Evolutionary conservation across 495 filamentous ascomycete species (phyloP), one percentile per base, ranked within the genome.

Genomic region (Aspergillus olivimuriae): DNA sequence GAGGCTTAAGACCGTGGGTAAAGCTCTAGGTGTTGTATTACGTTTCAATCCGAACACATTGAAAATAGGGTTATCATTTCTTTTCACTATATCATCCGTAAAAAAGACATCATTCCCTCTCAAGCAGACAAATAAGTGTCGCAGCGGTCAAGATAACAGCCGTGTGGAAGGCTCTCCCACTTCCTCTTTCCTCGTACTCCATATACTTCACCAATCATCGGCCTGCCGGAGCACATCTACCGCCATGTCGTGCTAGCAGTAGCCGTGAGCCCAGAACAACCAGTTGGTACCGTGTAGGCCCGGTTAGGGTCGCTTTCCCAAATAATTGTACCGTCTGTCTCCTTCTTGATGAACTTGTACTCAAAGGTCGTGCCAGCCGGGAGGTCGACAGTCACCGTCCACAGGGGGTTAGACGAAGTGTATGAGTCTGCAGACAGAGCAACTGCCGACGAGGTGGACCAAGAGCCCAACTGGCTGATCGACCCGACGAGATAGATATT

Each of bases 271-370:
- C 14, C 30, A n/a, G n/a, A n/a, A 60, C 77, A 77, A 12, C 57
- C 62, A n/a, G 37, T 43, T 0, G 74, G 58, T 18, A 82, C 74
- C 0, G 69, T 74, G 50, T 68, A 80, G 14, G 50, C 58, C 34
- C 72, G 66, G 51, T 86, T 83, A 0, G 76, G 71, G 51, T 78
- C 81, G 26, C 67, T 61, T 62, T 84, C 78, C 81, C 80, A 83
- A 17, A 50, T 62, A 3, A 82, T 59, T 7, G 48, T 61, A 1
- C 78, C 75, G 52, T 76, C 72, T 0, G 53, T 47, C 20, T 65
- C 62, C 23, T 78, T 65, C 38, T 73, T 70, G 44, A 86, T 72
- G 48, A 76, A 87, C 63, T 86, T 87, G 54, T 85, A 87, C 58
- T 79, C 51, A 18, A 87, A 68, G 1, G 45, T 53, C 33, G 62